Base-by-base conservation (phyloP, 164 flowering plant species). In the Pachysandra terminalis region DNA sequence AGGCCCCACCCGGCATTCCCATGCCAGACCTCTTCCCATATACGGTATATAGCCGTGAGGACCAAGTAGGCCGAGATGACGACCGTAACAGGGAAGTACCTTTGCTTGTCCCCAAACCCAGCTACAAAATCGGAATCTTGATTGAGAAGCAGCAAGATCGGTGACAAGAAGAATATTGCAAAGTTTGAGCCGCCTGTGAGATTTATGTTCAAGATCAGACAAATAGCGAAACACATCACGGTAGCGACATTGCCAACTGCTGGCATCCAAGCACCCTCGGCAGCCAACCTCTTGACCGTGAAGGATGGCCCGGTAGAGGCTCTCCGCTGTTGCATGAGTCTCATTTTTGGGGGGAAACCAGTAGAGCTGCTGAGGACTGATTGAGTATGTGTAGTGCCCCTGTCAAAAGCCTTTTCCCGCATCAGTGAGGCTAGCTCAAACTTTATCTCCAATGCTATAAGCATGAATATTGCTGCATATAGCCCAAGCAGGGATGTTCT, bases 221-320 rank as follows among this genome's bases (percentile, higher is more conserved):
- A 96, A 72, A 93, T 89, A 9, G 91, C 87, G 67, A 96, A 96
- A 80, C 98, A 93, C 89, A 89, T 82, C 14, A 90, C 75, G 0
- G 99, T 93, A 19, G 99, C 93, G 53, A 90, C 98, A 70, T 96
- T 96, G 21, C 99, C 99, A 54, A 96, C 94, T 22, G 94, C 90
- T 3, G 99, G 99, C 99, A 96, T 96, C 99, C 99, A 96, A 21
- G 93, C 98, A 26, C 96, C 99, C 76, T 96, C 98, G 19, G 90
- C 89, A 54, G 91, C 86, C 82, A 96, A 81, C 71, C 83, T 83
- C 84, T 90, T 93, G 24, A 96, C 89, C 19, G 97, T 86, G 75
- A 95, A 95, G 40, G 85, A 68, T 10, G 93, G 80, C 55, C 76
- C 85, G 13, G 83, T 64, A 28, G 96, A 81, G 51, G 88, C 86